These are phyloP conservation scores for Cadophora malorum DNA, from an alignment of 2,329 filamentous ascomycete genomes.

Conservation along the genomic window DNA sequence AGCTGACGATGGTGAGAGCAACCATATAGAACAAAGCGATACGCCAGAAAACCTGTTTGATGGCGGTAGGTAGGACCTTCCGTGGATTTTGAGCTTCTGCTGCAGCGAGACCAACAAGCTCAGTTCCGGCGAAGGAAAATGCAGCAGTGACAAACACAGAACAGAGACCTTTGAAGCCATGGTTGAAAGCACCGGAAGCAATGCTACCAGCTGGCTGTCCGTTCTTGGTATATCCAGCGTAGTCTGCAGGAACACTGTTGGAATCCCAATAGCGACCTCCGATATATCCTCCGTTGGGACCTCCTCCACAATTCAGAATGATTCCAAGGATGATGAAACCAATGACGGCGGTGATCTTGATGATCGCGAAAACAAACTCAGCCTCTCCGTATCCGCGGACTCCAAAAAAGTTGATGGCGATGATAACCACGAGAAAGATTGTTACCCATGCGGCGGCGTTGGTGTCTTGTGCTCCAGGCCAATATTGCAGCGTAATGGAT, in stretches of 20 bases:
- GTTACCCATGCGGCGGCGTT: constrained; percentile 74
- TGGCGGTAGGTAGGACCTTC: constrained; percentile 56
- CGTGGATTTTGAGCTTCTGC: constrained; percentile 58
- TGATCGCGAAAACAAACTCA: constrained; percentile 83
- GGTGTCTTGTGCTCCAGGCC: constrained; percentile 58
- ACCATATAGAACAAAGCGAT: constrained; percentile 60
- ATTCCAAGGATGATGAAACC: constrained; percentile 72
- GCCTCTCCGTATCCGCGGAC: constrained; percentile 89
- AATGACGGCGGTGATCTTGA: constrained; percentile 75
- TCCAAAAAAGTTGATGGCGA: constrained; percentile 85
- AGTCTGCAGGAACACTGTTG: constrained; percentile 47
- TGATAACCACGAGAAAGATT: constrained; percentile 78
- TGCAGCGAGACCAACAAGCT: constrained; percentile 59
- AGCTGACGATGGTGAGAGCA: constrained; percentile 57
- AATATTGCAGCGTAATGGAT: constrained; percentile 81
- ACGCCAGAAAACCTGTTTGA: constrained; percentile 62
- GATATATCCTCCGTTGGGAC: constrained; percentile 62
- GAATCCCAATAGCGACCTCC: constrained; percentile 65
- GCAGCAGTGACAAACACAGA: constrained; percentile 59
- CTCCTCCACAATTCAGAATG: constrained; percentile 63
- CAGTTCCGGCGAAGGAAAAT: constrained; percentile 59
- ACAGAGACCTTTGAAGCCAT: constrained; percentile 58
- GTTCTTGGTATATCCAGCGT: constrained; percentile 51
- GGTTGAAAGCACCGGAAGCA: constrained; percentile 48
- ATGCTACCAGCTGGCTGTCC: constrained; percentile 30